Percentiles rank a stretch among this genome's conserved stretches.
phyloP scores from a whole-genome alignment of 1,139 yeast genomes.

The Yamadazyma buinensis region DNA sequence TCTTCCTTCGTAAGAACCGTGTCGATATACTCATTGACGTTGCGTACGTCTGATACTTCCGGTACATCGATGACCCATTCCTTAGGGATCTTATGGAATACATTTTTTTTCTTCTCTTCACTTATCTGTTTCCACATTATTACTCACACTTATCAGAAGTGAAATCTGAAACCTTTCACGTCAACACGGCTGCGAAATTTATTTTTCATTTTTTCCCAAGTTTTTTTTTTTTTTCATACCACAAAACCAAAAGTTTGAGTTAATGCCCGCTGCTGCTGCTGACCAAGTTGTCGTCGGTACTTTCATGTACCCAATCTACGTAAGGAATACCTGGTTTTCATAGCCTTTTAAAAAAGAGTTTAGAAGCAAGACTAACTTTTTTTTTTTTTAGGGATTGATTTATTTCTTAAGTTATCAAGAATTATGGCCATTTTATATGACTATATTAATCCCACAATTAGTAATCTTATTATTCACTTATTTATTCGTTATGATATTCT shows the following conservation, averaged over 20 bases:
- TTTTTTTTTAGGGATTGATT: slow-evolving; percentile 32
- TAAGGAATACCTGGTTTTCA: slow-evolving; percentile 6
- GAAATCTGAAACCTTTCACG: not conserved
- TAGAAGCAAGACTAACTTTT: slow-evolving; percentile 1
- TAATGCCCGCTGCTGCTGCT: not conserved
- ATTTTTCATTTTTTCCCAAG: not conserved
- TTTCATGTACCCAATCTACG: slow-evolving; percentile 14
- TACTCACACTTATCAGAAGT: not conserved
- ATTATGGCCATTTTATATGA: slow-evolving; percentile 49
- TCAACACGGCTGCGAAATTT: not conserved
- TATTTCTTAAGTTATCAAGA: slow-evolving; percentile 44
- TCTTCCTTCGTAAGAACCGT: slow-evolving; percentile 24
- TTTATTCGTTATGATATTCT: slow-evolving; percentile 29
- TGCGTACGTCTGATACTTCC: slow-evolving; percentile 18
- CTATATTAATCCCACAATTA: slow-evolving; percentile 50
- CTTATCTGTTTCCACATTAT: too few species aligned
- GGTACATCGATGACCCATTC: slow-evolving; percentile 17
- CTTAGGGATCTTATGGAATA: slow-evolving; percentile 15
- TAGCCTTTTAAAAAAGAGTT: not conserved
- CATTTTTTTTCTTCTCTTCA: slow-evolving; percentile 3
- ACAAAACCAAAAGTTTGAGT: not conserved
- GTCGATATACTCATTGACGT: slow-evolving; percentile 31
- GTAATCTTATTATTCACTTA: slow-evolving; percentile 42
- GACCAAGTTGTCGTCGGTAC: slow-evolving; percentile 1
- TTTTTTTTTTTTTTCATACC: not conserved